A percentile compares a stretch with the other conserved stretches of the same genome.
phyloP scores from a whole-genome alignment of 164 flowering plant species.

The Vitis amurensis region DNA sequence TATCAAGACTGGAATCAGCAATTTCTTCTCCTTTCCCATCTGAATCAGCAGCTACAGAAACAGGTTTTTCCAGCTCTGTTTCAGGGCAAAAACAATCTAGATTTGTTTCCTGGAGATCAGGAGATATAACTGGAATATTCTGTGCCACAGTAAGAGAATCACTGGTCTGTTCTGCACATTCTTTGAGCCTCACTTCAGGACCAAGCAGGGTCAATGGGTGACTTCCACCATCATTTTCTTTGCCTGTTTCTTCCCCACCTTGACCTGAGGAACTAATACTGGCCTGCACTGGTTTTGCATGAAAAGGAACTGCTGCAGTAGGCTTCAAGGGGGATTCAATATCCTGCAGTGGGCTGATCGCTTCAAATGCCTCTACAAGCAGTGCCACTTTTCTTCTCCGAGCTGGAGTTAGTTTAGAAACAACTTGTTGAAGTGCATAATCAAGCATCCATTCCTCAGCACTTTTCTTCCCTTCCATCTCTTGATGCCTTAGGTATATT shows the following conservation, averaged over 20 bases:
- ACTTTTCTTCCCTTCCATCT: conserved; percentile 36
- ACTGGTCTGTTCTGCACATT: conserved; percentile 6
- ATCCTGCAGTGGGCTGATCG: conserved; percentile 43
- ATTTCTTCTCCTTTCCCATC: conserved; percentile 23
- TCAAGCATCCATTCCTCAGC: conserved; percentile 78
- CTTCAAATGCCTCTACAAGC: conserved; percentile 73
- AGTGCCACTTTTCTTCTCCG: conserved; percentile 55
- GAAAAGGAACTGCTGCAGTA: conserved; percentile 8
- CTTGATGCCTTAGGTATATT: conserved; percentile 37
- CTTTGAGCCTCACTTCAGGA: conserved; percentile 21
- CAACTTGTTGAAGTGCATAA: conserved; percentile 57
- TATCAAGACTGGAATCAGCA: conserved; percentile 2
- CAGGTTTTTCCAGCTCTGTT: conserved; percentile 4
- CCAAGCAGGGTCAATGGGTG: conserved; percentile 10
- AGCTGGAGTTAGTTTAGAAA: conserved; percentile 49
- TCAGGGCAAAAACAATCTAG: conserved; percentile 1
- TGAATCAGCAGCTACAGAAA: conserved; percentile 17
- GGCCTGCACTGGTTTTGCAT: conserved; percentile 6
- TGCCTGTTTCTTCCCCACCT: conserved; percentile 11
- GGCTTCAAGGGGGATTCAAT: conserved; percentile 1
- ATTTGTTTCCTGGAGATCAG: conserved; percentile 13
- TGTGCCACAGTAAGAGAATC: conserved; percentile 5
- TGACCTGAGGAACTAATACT: neutral
- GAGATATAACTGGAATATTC: conserved; percentile 9
- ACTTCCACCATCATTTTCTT: conserved; percentile 8